Evolutionary conservation across 495 filamentous ascomycete genomes (phyloP), one percentile per base, ranked within the genome.

Genomic region (Umbilicaria muhlenbergii): DNA sequence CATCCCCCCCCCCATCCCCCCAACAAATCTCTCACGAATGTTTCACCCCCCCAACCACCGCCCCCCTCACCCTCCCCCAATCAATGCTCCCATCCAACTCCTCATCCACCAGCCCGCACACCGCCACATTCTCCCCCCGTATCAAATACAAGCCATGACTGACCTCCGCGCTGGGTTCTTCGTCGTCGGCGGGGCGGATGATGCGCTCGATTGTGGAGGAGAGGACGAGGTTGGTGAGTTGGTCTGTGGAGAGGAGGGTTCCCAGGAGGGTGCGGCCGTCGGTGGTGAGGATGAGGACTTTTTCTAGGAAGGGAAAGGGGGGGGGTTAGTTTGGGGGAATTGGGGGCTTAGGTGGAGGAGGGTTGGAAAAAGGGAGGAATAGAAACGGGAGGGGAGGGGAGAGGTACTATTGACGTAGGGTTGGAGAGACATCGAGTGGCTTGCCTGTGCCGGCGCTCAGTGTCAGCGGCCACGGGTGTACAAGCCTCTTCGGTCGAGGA

Each of bases 121-220:
- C 62, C n/a, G 81, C 86, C 40, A 98, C 91, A 58, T 87, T 94
- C 52, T 96, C 92, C 14, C 91, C 91, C 47, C 92, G 77, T 42
- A 98, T 81, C 36, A 98, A 62, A 55, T 98, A 96, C 12, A 96
- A 64, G 0, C 91, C 91, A 55, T 94, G 78, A 19, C 78, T 74
- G 24, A 88, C 78, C 58, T 93, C 77, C 32, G 77, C 73, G 45
- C 84, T 92, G 0, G 79, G 74, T 48, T 93, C 86, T 34, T 73
- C 70, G 51, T 93, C 86, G 45, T 95, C 88, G 36, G 73, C 69
- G 1, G 78, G 78, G 45, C 82, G 77, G 49, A 98, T 94, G 34
- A 94, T 79, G 45, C 91, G 81, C 58, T 98, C 92, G 52, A 87
- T 71, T 2, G 91, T 86, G 44, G 85, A 65, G 21, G 75, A 69